These are phyloP conservation scores for Prototheca wickerhamii DNA, from an alignment of 163 green algal genomes.

Conservation along the genomic window DNA sequence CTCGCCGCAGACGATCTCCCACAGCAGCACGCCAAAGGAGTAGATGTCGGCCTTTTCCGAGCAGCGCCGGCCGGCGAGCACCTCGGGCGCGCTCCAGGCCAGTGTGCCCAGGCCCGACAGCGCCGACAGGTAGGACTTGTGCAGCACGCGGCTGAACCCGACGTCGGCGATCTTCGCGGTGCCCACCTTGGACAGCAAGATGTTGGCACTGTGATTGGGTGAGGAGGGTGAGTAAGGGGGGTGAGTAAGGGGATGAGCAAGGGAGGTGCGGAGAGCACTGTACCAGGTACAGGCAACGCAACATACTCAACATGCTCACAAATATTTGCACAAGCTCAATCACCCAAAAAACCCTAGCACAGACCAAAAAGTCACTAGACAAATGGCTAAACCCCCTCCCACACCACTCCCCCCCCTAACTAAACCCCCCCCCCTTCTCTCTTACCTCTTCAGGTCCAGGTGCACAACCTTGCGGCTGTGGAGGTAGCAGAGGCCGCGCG, in stretches of 20 bases:
- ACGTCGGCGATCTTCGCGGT: conserved; percentile 50
- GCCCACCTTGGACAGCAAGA: conserved; percentile 37
- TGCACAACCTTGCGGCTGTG: conserved; percentile 22
- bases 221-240: no score
- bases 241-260: no score
- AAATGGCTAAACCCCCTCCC: no score
- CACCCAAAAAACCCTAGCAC: no score
- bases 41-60: conserved; percentile 29
- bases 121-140: conserved; percentile 15
- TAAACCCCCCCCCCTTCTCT: background rate
- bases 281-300: no score
- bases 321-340: no score
- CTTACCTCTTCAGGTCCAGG: conserved; percentile 21
- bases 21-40: conserved; percentile 31
- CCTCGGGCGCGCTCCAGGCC: conserved; percentile 32
- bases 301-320: no score
- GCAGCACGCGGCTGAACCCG: conserved; percentile 29
- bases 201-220: no score
- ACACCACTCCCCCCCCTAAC: background rate
- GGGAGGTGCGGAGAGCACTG: no score
- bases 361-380: no score
- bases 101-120: conserved; percentile 26
- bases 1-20: conserved; percentile 19
- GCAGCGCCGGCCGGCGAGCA: conserved; percentile 19
- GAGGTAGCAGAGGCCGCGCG: conserved; percentile 24